These are phyloP conservation scores for Puccinia hordei DNA, from an alignment of 1,284 basidiomycete genomes.

Conservation along the genomic window DNA sequence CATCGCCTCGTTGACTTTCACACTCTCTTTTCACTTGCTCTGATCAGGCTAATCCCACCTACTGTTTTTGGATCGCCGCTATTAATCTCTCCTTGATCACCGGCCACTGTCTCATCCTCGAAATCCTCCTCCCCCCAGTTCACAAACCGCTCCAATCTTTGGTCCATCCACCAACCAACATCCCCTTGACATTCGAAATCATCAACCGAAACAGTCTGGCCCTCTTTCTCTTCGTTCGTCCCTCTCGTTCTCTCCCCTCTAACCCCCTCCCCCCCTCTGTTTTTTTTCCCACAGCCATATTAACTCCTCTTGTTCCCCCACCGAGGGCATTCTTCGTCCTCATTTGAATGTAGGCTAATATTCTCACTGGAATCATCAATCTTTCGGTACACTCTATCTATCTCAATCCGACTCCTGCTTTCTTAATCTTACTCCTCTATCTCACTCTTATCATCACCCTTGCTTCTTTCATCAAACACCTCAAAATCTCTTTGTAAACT, in stretches of 20 bases:
- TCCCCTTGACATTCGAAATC: conserved; percentile 65
- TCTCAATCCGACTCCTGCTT: conserved; percentile 65
- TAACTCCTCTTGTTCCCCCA: too few species aligned
- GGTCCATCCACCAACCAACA: background rate
- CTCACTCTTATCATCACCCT: conserved; percentile 65
- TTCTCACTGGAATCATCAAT: conserved; percentile 83
- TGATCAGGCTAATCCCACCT: conserved; percentile 77
- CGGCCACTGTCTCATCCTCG: conserved; percentile 73
- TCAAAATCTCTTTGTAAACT: conserved; percentile 18
- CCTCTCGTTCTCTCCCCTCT: background rate
- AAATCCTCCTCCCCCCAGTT: conserved; percentile 50
- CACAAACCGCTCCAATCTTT: background rate
- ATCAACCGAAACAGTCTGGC: conserved; percentile 78
- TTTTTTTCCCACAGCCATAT: too few species aligned
- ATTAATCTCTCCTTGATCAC: conserved; percentile 86
- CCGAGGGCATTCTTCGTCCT: too few species aligned
- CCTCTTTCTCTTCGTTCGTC: conserved; percentile 76
- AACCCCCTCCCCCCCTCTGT: background rate
- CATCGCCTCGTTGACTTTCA: background rate
- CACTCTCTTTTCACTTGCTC: background rate
- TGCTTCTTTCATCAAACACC: conserved; percentile 66
- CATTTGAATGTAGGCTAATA: conserved; percentile 88
- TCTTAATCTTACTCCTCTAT: conserved; percentile 72
- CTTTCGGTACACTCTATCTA: conserved; percentile 82
- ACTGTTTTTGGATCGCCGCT: conserved; percentile 84